A percentile compares a stretch with the other conserved stretches of the same genome.
These are phyloP conservation scores for Hygrophorus russula DNA, from an alignment of 768 basidiomycete genomes.

Conservation along the genomic window DNA sequence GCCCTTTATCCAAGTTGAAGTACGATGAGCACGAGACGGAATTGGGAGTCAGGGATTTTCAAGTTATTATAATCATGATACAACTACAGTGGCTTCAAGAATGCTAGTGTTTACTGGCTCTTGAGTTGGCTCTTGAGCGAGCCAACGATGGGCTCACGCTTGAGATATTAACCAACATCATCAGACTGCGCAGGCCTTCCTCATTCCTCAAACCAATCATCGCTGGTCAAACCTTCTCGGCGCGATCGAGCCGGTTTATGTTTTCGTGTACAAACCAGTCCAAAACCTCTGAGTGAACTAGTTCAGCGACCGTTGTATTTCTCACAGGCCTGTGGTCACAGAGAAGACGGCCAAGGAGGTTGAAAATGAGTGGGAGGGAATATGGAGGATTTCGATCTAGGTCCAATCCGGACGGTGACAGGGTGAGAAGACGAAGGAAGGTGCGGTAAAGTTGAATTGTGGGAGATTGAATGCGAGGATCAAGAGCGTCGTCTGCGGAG, in stretches of 20 bases:
- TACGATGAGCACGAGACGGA: too few species aligned
- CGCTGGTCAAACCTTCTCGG: conserved; percentile 53
- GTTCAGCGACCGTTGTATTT: conserved; percentile 47
- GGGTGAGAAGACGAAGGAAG: conserved; percentile 53
- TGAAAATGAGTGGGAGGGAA: conserved; percentile 68
- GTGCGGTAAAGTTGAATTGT: conserved; percentile 62
- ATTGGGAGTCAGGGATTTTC: too few species aligned
- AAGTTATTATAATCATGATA: too few species aligned
- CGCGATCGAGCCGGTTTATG: conserved; percentile 58
- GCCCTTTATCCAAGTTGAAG: too few species aligned
- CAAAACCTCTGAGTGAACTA: conserved; percentile 53
- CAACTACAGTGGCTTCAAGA: too few species aligned
- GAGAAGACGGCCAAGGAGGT: conserved; percentile 58
- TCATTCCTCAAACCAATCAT: conserved; percentile 67
- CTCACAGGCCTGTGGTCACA: conserved; percentile 43
- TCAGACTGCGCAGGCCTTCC: too few species aligned
- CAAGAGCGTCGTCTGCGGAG: conserved; percentile 45
- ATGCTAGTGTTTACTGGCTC: too few species aligned
- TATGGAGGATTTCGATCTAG: conserved; percentile 53
- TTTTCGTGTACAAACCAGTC: conserved; percentile 63
- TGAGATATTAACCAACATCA: too few species aligned
- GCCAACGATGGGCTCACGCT: too few species aligned
- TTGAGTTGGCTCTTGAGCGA: too few species aligned
- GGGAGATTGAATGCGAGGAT: conserved; percentile 50
- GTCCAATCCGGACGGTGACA: conserved; percentile 16